Evolutionary conservation across 805 yeast genomes (phyloP).

Genomic region (Candida glaebosa): DNA sequence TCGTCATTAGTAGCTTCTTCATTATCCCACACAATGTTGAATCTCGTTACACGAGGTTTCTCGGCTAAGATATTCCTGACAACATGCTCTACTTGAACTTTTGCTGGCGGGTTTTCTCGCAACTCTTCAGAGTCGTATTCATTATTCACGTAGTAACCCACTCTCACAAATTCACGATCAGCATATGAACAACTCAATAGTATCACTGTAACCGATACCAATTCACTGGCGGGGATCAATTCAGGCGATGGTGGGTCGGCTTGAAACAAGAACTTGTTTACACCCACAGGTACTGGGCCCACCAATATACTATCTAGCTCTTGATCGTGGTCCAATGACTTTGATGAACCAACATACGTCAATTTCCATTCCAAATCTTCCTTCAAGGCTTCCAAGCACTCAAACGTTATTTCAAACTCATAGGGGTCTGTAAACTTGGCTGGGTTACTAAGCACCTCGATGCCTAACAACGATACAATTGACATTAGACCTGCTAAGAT

Average conservation of each 20-base stretch:
- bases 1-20: slow-evolving; percentile 59
- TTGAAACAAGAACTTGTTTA: slow-evolving; percentile 84
- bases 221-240: slow-evolving; percentile 90
- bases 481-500: slow-evolving; percentile 65
- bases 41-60: slow-evolving; percentile 95
- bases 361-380: slow-evolving; percentile 97
- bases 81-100: slow-evolving; percentile 91
- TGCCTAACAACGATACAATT: slow-evolving; percentile 86
- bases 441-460: slow-evolving; percentile 90
- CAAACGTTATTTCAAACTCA: slow-evolving; percentile 96
- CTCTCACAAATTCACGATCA: slow-evolving; percentile 92
- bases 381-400: slow-evolving; percentile 87
- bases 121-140: slow-evolving; percentile 93
- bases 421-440: slow-evolving; percentile 92
- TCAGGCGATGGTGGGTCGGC: slow-evolving; percentile 98
- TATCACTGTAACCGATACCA: slow-evolving; percentile 93
- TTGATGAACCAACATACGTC: slow-evolving; percentile 93
- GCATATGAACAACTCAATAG: slow-evolving; percentile 89
- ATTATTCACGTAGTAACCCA: slow-evolving; percentile 96
- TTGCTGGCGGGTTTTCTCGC: slow-evolving; percentile 88
- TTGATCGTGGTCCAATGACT: slow-evolving; percentile 94
- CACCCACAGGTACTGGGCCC: slow-evolving; percentile 98
- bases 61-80: slow-evolving; percentile 94
- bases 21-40: slow-evolving; percentile 96
- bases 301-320: slow-evolving; percentile 94